Conservation (phyloP, 768 basidiomycete species). For the Termitomyces sp. region DNA sequence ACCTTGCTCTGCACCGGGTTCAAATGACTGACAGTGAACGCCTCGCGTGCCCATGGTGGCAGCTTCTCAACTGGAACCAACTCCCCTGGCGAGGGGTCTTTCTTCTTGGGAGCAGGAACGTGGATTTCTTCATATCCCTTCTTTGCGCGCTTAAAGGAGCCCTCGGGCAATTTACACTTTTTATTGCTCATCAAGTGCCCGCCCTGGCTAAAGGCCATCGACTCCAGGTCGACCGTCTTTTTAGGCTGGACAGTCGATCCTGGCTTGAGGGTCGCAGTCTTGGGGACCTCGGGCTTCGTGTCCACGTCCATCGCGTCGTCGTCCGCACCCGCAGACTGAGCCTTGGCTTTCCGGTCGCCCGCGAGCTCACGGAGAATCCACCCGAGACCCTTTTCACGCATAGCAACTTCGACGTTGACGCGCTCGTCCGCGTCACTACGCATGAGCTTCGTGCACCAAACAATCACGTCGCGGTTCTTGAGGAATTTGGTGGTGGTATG, state of each 20-base stretch:
- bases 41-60: conserved; percentile 83
- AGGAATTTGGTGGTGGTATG: conserved; percentile 85
- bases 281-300: conserved; percentile 57
- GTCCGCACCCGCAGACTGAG: conserved; percentile 16
- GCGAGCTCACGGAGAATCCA: conserved; percentile 91
- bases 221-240: conserved; percentile 80
- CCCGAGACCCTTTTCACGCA: conserved; percentile 95
- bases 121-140: conserved; percentile 99
- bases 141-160: conserved; percentile 92
- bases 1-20: conserved; percentile 94
- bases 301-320: conserved; percentile 85
- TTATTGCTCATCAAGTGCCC: conserved; percentile 98
- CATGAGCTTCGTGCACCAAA: conserved; percentile 97
- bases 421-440: conserved; percentile 84
- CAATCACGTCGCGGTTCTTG: conserved; percentile 92
- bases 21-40: conserved; percentile 76
- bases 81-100: conserved; percentile 56
- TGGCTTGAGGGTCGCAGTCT: conserved; percentile 82
- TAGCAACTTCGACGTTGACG: conserved; percentile 92
- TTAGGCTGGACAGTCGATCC: conserved; percentile 87
- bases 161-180: conserved; percentile 95
- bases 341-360: conserved; percentile 69
- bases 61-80: conserved; percentile 66
- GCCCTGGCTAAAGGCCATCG: conserved; percentile 94
- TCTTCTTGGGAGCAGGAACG: conserved; percentile 87